These are phyloP conservation scores for Moniliella sp. DNA, from an alignment of 1,284 basidiomycete genomes.

Conservation along the genomic window DNA sequence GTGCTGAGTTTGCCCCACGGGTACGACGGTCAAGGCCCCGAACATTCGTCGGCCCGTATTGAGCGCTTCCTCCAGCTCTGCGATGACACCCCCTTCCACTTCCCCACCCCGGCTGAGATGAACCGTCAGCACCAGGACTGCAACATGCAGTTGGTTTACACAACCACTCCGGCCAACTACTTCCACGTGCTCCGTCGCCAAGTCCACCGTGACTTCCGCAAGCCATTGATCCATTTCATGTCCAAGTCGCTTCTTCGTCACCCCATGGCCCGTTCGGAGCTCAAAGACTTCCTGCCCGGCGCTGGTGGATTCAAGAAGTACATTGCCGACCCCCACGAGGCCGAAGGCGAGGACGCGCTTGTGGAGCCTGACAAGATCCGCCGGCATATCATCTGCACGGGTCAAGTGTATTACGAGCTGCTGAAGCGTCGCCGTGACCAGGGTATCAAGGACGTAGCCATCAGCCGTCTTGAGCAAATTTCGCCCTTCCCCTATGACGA, in stretches of 20 bases:
- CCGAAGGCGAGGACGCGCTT: conserved; percentile 41
- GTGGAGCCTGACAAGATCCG: conserved; percentile 65
- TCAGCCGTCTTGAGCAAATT: conserved; percentile 79
- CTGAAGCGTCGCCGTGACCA: conserved; percentile 38
- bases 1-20: conserved; percentile 16
- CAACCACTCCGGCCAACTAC: conserved; percentile 66
- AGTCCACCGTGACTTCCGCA: conserved; percentile 58
- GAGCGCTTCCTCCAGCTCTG: conserved; percentile 36
- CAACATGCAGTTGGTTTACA: conserved; percentile 74
- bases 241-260: conserved; percentile 38
- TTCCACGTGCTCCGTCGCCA: conserved; percentile 69
- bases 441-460: conserved; percentile 61
- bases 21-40: conserved; percentile 61
- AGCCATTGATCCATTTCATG: conserved; percentile 38
- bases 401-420: conserved; percentile 81
- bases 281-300: conserved; percentile 61
- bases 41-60: conserved; percentile 55
- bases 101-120: conserved; percentile 67
- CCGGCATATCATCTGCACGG: conserved; percentile 55
- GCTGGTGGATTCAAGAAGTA: conserved; percentile 84
- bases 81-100: conserved; percentile 42
- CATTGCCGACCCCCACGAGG: conserved; percentile 58
- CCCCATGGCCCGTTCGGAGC: conserved; percentile 43
- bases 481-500: conserved; percentile 86
- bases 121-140: conserved; percentile 94